These are phyloP conservation scores for Diaporthe eres DNA, from an alignment of 2,329 filamentous ascomycete species.

Conservation along the genomic window DNA sequence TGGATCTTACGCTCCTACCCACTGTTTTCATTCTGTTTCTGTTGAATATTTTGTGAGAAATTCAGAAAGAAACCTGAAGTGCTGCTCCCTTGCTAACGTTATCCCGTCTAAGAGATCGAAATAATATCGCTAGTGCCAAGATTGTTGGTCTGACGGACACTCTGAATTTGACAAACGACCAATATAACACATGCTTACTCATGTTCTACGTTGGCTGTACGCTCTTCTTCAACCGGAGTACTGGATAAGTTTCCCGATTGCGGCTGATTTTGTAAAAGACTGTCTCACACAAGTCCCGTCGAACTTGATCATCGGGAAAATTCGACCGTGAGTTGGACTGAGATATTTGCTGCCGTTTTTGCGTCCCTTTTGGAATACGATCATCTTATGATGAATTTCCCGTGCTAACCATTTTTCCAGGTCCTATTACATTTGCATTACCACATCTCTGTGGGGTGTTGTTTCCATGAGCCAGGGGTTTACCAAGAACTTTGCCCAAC, in stretches of 20 bases:
- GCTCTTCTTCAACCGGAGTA: background rate
- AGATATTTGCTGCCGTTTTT: background rate
- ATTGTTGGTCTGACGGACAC: slow-evolving; percentile 15
- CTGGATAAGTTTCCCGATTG: background rate
- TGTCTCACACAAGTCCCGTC: slow-evolving; percentile 16
- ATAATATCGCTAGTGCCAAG: slow-evolving; percentile 13
- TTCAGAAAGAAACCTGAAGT: background rate
- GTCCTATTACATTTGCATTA: slow-evolving; percentile 44
- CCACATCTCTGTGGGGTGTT: slow-evolving; percentile 46
- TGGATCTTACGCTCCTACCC: background rate
- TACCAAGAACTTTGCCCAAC: slow-evolving; percentile 45
- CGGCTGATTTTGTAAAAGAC: background rate
- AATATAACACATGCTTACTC: slow-evolving; percentile 2
- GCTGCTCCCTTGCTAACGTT: background rate
- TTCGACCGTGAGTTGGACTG: slow-evolving; percentile 1
- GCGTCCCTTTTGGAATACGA: background rate
- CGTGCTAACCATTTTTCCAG: background rate
- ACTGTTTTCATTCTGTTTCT: background rate
- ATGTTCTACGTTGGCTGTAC: slow-evolving; percentile 24
- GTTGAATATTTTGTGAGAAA: slow-evolving; percentile 6
- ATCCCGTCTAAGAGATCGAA: background rate
- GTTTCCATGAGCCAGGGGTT: slow-evolving; percentile 51
- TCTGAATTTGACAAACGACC: background rate
- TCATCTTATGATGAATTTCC: background rate
- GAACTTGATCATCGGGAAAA: slow-evolving; percentile 6